These are phyloP conservation scores for Cadophora gregata DNA, from an alignment of 2,329 filamentous ascomycete species.

Conservation along the genomic window DNA sequence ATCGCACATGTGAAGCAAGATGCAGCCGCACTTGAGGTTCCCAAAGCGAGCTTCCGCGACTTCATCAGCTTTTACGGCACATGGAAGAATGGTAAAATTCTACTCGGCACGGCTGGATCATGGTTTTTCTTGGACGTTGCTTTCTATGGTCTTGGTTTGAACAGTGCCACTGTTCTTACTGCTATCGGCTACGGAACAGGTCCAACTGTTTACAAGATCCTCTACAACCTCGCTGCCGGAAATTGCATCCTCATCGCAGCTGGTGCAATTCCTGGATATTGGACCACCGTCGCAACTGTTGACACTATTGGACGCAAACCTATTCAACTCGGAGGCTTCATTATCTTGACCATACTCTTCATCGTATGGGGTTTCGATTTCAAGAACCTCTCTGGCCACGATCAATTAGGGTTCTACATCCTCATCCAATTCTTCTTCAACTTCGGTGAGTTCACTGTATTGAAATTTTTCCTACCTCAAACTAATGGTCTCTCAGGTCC, in stretches of 20 bases:
- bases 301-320: neutral
- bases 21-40: conserved; percentile 48
- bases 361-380: conserved; percentile 67
- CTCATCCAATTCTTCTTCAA: conserved; percentile 72
- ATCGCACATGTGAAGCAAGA: conserved; percentile 62
- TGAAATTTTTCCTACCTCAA: neutral
- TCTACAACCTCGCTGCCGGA: conserved; percentile 74
- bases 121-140: conserved; percentile 69
- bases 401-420: conserved; percentile 67
- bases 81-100: conserved; percentile 74
- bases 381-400: conserved; percentile 53
- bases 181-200: conserved; percentile 72
- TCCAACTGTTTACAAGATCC: conserved; percentile 70
- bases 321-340: conserved; percentile 58
- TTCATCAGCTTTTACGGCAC: conserved; percentile 74
- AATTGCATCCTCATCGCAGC: conserved; percentile 81
- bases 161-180: conserved; percentile 74
- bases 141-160: conserved; percentile 75
- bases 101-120: conserved; percentile 80
- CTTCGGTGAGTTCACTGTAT: conserved; percentile 47
- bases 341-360: conserved; percentile 66
- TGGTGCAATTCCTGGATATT: conserved; percentile 82
- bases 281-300: conserved; percentile 52
- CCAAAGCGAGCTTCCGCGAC: conserved; percentile 74
- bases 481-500: conserved; percentile 34